Conservation (phyloP, 306 rosid species). For the Gastrolobium villosum region DNA sequence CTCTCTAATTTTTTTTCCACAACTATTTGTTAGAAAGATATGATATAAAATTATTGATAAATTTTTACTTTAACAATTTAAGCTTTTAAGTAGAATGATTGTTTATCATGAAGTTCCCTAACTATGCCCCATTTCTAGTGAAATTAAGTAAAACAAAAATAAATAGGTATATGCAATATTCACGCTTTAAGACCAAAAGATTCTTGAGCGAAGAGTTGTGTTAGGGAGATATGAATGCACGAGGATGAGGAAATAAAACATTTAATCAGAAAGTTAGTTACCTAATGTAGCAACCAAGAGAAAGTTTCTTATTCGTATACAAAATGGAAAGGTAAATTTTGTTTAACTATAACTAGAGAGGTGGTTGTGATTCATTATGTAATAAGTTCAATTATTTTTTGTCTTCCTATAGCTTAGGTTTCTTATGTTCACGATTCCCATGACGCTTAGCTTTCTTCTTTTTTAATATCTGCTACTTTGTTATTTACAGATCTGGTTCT, state of each 20-base stretch:
- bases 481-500: neutral
- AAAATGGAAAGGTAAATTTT: neutral
- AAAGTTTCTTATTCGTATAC: neutral
- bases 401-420: neutral
- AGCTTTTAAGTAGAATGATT: too few relatives aligned
- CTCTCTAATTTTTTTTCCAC: too few relatives aligned
- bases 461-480: neutral
- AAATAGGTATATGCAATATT: too few relatives aligned
- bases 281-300: neutral
- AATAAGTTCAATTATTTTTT: neutral
- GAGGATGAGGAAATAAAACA: neutral
- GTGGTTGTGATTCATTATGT: neutral
- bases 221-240: neutral
- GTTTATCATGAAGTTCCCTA: too few relatives aligned
- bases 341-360: constrained; percentile 6
- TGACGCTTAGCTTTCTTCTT: constrained; percentile 17
- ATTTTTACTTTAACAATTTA: too few relatives aligned
- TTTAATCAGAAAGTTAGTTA: constrained; percentile 14
- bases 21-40: too few relatives aligned
- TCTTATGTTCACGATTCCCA: constrained; percentile 24
- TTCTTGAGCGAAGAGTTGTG: too few relatives aligned
- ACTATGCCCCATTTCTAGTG: too few relatives aligned
- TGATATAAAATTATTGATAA: too few relatives aligned
- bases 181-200: too few relatives aligned
- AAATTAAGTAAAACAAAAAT: too few relatives aligned